phyloP scores from a whole-genome alignment of 2,329 filamentous ascomycete species.

The Arthrobotrys iridis region DNA sequence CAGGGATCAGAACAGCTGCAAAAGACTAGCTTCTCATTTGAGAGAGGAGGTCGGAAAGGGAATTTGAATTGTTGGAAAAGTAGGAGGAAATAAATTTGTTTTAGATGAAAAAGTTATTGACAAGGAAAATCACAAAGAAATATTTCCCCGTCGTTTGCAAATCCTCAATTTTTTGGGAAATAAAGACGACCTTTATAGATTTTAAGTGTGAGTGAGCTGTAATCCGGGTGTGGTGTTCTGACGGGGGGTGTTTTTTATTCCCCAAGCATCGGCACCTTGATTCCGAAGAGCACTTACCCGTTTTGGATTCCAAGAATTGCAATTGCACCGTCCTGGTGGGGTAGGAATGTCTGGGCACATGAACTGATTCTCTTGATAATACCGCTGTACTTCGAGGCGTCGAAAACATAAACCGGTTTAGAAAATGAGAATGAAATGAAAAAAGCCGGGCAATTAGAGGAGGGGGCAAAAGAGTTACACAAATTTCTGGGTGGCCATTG shows the following conservation, averaged over 20 bases:
- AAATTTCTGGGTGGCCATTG: too few species aligned
- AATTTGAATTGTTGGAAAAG: background rate
- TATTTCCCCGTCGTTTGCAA: background rate
- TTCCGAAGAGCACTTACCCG: slow-evolving; percentile 7
- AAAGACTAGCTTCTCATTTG: slow-evolving; percentile 6
- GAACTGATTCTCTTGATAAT: background rate
- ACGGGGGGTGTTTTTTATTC: background rate
- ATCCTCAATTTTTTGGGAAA: slow-evolving; percentile 9
- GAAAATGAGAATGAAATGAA: too few species aligned
- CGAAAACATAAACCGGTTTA: slow-evolving; percentile 1
- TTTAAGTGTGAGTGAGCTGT: background rate
- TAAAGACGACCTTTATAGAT: background rate
- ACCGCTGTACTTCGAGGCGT: background rate
- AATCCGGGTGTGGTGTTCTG: background rate
- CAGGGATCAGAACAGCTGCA: background rate
- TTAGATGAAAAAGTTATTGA: too few species aligned
- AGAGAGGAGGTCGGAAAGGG: background rate
- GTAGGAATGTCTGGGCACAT: slow-evolving; percentile 10
- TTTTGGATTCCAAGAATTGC: background rate
- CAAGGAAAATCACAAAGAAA: background rate
- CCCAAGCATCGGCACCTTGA: background rate
- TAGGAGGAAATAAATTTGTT: background rate
- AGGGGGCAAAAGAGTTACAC: too few species aligned
- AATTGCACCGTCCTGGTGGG: background rate
- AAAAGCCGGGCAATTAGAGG: background rate